Base-by-base conservation (phyloP, 1,284 basidiomycete species). In the Trametes versicolor region DNA sequence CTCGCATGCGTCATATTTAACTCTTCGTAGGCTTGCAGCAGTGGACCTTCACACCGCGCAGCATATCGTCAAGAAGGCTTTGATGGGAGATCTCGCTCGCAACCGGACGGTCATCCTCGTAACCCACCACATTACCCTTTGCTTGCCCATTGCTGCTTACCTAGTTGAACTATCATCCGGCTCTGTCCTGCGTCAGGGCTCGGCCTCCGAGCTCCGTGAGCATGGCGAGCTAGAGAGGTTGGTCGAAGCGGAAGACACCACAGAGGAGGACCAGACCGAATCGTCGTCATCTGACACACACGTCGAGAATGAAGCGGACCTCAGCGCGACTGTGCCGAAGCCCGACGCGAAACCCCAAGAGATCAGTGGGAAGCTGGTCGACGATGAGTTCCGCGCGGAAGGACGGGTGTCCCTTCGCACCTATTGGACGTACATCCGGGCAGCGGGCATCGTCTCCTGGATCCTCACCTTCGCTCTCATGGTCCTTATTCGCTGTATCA, bases 1-100 rank as follows among this genome's bases (percentile, higher is more conserved):
- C 49, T 8, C 36, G 36, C 37, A 15, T 25, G n/a, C 49, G 29
- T 63, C 50, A 58, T 55, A 43, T 53, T 62, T 23, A 62, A 62
- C 23, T 49, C n/a, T 37, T 34, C 63, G 19, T 64, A 92, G 93
- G 4, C 82, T 97, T 15, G 91, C 93, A 0, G 94, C 95, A 1
- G 93, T 97, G 9, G 95, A 97, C 76, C 94, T 94, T 79, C 93
- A 96, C 73, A 95, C 93, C 2, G 92, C 93, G 48, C 87, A 90
- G 67, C 91, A 93, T 70, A 81, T 93, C 12, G 86, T 91, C 49
- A 80, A 85, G 58, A 79, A 87, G 64, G 89, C 91, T 69, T 78
- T 95, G 19, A 82, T 81, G 10, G 88, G 93, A 12, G 79, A 84
- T 0, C 80, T 95, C 4, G 83, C 90, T 67, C 80, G 81, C 32